Evolutionary conservation across 257 asterid genomes (phyloP).

Genomic region (Solanum sparsipilum): DNA sequence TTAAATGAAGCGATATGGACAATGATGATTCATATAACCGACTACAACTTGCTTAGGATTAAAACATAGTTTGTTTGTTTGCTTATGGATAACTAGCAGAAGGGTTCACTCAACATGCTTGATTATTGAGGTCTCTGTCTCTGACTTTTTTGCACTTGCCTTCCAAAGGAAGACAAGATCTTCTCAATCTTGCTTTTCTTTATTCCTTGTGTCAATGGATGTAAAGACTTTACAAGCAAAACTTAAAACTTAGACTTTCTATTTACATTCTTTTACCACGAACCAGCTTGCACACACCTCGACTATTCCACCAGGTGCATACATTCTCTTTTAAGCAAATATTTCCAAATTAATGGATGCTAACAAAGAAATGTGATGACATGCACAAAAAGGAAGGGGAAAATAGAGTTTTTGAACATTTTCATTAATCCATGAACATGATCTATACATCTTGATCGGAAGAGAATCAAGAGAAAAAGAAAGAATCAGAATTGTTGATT

Average conservation of each 20-base stretch:
- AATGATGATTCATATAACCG: neutral
- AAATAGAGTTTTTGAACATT: neutral
- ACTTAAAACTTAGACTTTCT: neutral
- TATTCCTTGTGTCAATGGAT: neutral
- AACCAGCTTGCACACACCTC: neutral
- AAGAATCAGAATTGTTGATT: neutral
- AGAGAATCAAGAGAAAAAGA: neutral
- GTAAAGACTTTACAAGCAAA: neutral
- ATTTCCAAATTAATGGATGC: neutral
- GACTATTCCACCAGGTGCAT: neutral
- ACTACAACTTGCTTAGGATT: neutral
- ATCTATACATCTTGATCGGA: neutral
- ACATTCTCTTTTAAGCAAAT: neutral
- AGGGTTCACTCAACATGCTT: neutral
- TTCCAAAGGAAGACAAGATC: neutral
- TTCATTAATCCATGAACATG: neutral
- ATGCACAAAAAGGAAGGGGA: neutral
- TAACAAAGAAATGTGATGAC: neutral
- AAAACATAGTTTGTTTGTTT: neutral
- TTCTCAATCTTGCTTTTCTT: neutral
- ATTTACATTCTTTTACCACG: neutral
- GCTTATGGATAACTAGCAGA: neutral
- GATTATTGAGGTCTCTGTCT: neutral
- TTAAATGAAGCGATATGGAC: neutral
- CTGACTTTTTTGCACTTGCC: neutral